Base-by-base conservation (phyloP, 1,139 yeast species). In the Hansenula lynferdii region DNA sequence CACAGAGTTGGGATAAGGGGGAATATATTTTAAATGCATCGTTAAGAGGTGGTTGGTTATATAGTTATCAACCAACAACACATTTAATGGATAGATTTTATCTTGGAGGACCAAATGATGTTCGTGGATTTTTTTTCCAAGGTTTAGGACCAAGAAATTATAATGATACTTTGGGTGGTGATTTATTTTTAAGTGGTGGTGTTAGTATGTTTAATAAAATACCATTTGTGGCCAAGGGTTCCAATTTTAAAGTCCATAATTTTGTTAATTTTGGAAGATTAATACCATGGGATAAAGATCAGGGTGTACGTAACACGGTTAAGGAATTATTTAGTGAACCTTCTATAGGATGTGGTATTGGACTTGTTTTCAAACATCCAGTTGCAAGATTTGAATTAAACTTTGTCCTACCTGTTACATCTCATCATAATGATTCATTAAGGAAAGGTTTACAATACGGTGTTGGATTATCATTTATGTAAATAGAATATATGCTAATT, bases 401-500 rank as follows among this genome's bases (percentile, higher is more conserved):
- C 58, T 80, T 90, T 49, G 85, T 85, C 1, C 60, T 90, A 28
- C 98, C 98, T 0, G 51, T 92, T 27, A 65, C 77, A 2, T 75
- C 77, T 0, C 80, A 81, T 53, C 69, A 71, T 12, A 65, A 75
- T 28, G 98, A 92, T 54, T 70, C 73, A 22, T 58, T 76, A 6
- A 69, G 96, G 51, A 89, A 86, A 57, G 98, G 98, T 0, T 60
- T 92, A 28, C 97, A 92, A 58, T 90, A 89, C 60, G 98, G 98
- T 16, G 78, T 92, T 37, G 97, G 97, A 0, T 64, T 87, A 35
- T 80, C 92, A 17, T 89, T 87, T 60, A 68, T 86, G 70, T 86
- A 69, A 61, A 34, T 29, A n/a, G 19, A 17, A 23, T 24, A 6
- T 19, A 15, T 23, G 8, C 15, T 21, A 12, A 18, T 36, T 35